Evolutionary conservation across 2,329 filamentous ascomycete species (phyloP), one percentile per base, ranked within the genome.

Genomic region (Diaporthe sp.): DNA sequence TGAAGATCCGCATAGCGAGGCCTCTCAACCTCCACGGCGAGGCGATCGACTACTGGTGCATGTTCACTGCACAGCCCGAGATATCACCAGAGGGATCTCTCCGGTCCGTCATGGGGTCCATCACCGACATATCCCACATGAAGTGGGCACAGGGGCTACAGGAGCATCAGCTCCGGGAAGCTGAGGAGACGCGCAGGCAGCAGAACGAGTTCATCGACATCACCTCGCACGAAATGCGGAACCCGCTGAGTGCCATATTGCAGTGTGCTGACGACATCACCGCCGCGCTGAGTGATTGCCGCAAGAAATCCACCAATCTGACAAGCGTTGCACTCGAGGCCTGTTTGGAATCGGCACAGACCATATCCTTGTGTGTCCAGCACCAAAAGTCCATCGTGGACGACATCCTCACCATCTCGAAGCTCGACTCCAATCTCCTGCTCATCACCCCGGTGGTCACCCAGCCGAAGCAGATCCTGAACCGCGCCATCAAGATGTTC

Each of bases 161-260:
- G 61, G 81, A 82, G 20, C 80, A 80, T 17, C 81, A 84, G 9
- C 78, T 86, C 0, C 81, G 82, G 34, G 83, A 85, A 57, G 83
- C 84, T 0, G 83, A 85, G 15, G 84, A 85, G 77, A 83, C 80
- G 3, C 76, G 83, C 20, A 74, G 89, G 28, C 89, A 90, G 77
- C 90, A 91, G 76, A 89, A 90, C 71, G 88, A 89, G 72, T 89
- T 89, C 77, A 88, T 89, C 75, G 87, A 89, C 79, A 88, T 88
- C 53, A 88, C 87, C 0, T 85, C 83, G 28, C 87, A 89, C 79
- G 87, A 88, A 77, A 88, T 89, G 86, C 82, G 88, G 7, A 91
- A 91, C 76, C 89, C 89, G 0, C 80, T 90, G 7, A 87, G 85
- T 55, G 89, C 89, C 1, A 90, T 91, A 39, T 79, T 91, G 58